A percentile compares a stretch with the other conserved stretches of the same genome.
phyloP scores from a whole-genome alignment of 805 yeast genomes.

The Lipomyces yamadae region DNA sequence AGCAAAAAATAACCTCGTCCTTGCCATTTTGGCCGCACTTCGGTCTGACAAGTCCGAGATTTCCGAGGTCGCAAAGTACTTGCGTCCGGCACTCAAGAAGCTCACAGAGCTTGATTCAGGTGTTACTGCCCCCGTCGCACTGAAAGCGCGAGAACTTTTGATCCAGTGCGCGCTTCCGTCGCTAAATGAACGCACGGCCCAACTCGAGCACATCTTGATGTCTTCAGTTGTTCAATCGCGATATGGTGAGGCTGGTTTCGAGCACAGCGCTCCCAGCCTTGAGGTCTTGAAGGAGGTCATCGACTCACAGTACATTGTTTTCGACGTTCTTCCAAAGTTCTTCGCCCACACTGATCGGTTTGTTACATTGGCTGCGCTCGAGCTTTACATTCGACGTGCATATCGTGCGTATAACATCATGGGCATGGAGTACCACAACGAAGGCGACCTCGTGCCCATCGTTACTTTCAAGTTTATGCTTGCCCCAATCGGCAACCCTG shows the following conservation, averaged over 20 bases:
- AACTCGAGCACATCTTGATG: slow-evolving; percentile 92
- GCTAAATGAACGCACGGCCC: slow-evolving; percentile 93
- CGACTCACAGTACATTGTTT: slow-evolving; percentile 94
- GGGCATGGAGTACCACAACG: slow-evolving; percentile 65
- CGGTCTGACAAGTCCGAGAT: slow-evolving; percentile 47
- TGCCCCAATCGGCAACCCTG: slow-evolving; percentile 72
- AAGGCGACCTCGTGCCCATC: slow-evolving; percentile 59
- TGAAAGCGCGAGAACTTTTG: slow-evolving; percentile 93
- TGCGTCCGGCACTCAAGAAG: slow-evolving; percentile 73
- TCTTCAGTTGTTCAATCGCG: slow-evolving; percentile 87
- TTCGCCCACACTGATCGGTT: slow-evolving; percentile 80
- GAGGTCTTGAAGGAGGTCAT: slow-evolving; percentile 85
- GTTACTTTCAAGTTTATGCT: slow-evolving; percentile 88
- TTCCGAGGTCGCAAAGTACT: slow-evolving; percentile 58
- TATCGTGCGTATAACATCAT: slow-evolving; percentile 93
- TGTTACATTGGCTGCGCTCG: slow-evolving; percentile 95
- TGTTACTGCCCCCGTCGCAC: slow-evolving; percentile 88
- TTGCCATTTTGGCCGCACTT: slow-evolving; percentile 82
- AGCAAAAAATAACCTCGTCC: slow-evolving; percentile 85
- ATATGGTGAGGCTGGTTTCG: slow-evolving; percentile 81
- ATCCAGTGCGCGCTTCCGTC: slow-evolving; percentile 98
- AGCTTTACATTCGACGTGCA: slow-evolving; percentile 94
- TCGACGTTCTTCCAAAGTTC: slow-evolving; percentile 93
- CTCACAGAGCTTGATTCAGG: slow-evolving; percentile 89
- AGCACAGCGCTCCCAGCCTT: slow-evolving; percentile 80